Conservation (phyloP, 2,329 filamentous ascomycete species). For the Hypoxylon sp. region DNA sequence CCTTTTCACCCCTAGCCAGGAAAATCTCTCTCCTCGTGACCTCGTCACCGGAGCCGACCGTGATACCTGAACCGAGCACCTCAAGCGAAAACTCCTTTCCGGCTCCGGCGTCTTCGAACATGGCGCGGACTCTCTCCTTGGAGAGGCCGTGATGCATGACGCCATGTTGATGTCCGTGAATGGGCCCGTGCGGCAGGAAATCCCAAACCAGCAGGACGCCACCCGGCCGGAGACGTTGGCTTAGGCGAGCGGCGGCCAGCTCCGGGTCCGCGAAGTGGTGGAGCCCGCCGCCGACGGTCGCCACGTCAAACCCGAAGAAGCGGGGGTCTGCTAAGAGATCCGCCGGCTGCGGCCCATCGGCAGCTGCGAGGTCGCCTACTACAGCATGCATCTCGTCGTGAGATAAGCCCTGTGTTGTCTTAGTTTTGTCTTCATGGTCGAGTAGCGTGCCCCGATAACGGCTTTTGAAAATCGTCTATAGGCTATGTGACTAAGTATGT, state of each 20-base stretch:
- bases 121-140: conserved; percentile 66
- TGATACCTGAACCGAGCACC: conserved; percentile 63
- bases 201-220: conserved; percentile 77
- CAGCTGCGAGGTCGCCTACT: conserved; percentile 68
- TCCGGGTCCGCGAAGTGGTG: conserved; percentile 77
- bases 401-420: conserved; percentile 58
- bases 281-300: conserved; percentile 71
- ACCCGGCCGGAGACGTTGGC: conserved; percentile 71
- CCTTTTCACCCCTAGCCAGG: conserved; percentile 64
- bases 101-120: conserved; percentile 74
- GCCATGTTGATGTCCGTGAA: conserved; percentile 55
- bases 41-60: conserved; percentile 56
- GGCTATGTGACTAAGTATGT: not conserved
- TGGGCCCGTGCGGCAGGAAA: conserved; percentile 67
- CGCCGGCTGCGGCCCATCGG: conserved; percentile 59
- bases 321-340: conserved; percentile 68
- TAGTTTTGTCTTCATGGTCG: not conserved
- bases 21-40: conserved; percentile 60
- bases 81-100: conserved; percentile 68
- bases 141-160: conserved; percentile 77
- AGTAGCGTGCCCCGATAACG: not conserved
- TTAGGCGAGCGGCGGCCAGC: conserved; percentile 69
- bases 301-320: conserved; percentile 78
- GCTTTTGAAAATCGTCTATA: not conserved
- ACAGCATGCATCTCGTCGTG: conserved; percentile 67